Conservation (phyloP, 2,329 filamentous ascomycete species). For the Byssothecium circinans region DNA sequence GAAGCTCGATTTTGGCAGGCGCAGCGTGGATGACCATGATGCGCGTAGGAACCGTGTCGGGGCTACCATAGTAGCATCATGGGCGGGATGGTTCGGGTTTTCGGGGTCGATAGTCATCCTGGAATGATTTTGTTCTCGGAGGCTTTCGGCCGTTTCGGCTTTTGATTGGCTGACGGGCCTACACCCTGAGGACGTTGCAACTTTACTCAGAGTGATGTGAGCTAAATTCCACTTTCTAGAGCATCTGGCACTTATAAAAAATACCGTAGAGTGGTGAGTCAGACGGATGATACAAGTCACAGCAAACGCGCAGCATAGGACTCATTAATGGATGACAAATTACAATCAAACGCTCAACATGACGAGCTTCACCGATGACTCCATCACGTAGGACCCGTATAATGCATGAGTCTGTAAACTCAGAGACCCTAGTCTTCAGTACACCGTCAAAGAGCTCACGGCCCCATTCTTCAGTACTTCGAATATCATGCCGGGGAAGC, state of each 20-base stretch:
- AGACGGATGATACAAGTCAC: too few relatives aligned
- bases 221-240: too few relatives aligned
- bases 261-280: too few relatives aligned
- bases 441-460: conserved; percentile 87
- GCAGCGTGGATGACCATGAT: conserved; percentile 50
- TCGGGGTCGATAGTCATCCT: conserved; percentile 9
- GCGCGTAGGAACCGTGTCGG: conserved; percentile 42
- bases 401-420: too few relatives aligned
- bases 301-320: too few relatives aligned
- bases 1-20: conserved; percentile 53
- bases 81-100: too few relatives aligned
- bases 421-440: conserved; percentile 54
- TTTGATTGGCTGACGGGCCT: neutral
- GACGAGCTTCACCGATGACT: too few relatives aligned
- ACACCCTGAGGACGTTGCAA: neutral
- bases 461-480: conserved; percentile 92
- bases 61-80: conserved; percentile 44
- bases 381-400: too few relatives aligned
- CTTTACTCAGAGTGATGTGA: too few relatives aligned
- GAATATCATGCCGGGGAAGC: conserved; percentile 91
- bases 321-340: too few relatives aligned
- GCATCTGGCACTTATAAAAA: too few relatives aligned
- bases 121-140: conserved; percentile 7
- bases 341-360: too few relatives aligned
- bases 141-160: conserved; percentile 7